Evolutionary conservation across 2,329 filamentous ascomycete genomes (phyloP), one percentile per base, ranked within the genome.

Genomic region (Aspergillus phoenicis): DNA sequence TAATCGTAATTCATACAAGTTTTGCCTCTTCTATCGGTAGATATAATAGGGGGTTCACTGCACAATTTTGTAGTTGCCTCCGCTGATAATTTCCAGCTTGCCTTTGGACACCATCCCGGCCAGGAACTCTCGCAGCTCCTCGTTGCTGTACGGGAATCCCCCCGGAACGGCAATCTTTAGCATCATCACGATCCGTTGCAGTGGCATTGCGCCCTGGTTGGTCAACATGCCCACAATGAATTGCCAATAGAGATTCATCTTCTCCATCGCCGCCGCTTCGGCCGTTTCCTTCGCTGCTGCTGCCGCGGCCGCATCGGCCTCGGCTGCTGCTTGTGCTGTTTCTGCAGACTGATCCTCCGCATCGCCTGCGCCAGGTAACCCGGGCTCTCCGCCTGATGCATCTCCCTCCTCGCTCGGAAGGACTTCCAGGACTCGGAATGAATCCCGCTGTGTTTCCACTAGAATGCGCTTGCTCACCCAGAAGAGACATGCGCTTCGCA

Each of bases 161-260:
- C 92, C 92, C 0, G 91, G 86, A 56, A 97, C 87, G 61, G 94
- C 85, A 84, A 98, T 94, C 78, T 91, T 92, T 83, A 99, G 84
- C 91, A 98, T 97, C 89, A 93, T 96, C 8, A 88, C 84, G 66
- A 99, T 96, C 73, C 93, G 86, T 58, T 83, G 83, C 61, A 93
- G 80, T 54, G 91, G 89, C 91, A 97, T 95, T 28, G 89, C 87
- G 17, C 89, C 89, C 68, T 92, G 90, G 75, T 97, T 97, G 63
- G 92, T 97, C 77, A 99, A 80, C 95, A 99, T 98, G 55, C 91
- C 92, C 59, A 93, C 82, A 61, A 99, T 93, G 74, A 97, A 98
- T 70, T 93, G 90, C 86, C 91, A 92, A 77, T 97, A 97, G 41
- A 97, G 84, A 47, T 84, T 82, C 75, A 86, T 87, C 70, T 87